These are phyloP conservation scores for Clarkia xantiana DNA, from an alignment of 345 rosid species.

Conservation along the genomic window DNA sequence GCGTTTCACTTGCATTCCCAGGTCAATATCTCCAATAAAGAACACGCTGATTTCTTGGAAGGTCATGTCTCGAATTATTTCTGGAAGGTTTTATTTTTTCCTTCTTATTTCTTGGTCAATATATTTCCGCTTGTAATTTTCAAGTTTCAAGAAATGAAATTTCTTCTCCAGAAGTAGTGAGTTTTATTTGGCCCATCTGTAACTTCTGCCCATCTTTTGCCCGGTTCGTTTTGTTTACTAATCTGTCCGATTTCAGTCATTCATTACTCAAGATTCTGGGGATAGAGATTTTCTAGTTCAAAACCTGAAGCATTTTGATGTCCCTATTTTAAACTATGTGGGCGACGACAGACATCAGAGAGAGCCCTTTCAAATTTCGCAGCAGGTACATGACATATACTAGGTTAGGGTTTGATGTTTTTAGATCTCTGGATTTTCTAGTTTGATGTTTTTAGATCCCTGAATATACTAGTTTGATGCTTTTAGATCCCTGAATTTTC, in stretches of 20 bases:
- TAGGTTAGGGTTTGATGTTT: no score
- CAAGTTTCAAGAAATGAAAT: not conserved
- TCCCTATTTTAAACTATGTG: constrained; percentile 69
- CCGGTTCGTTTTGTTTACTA: constrained; percentile 6
- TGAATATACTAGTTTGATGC: constrained; percentile 5
- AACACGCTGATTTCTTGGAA: constrained; percentile 74
- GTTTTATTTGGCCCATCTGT: not conserved
- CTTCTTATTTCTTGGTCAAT: no score
- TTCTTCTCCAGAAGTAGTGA: no score
- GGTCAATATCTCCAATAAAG: constrained; percentile 56
- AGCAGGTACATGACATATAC: constrained; percentile 33
- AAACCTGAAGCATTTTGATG: constrained; percentile 52
- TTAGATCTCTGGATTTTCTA: no score
- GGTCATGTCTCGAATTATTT: constrained; percentile 54
- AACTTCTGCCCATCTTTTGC: not conserved
- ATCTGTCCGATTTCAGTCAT: constrained; percentile 33
- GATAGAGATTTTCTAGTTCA: constrained; percentile 78
- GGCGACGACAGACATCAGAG: constrained; percentile 15
- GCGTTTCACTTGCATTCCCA: constrained; percentile 11
- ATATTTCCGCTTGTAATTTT: not conserved
- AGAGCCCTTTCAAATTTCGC: constrained; percentile 40
- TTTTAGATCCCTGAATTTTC: not conserved
- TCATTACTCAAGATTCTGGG: constrained; percentile 69
- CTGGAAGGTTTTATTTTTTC: constrained; percentile 51
- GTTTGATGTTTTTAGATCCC: no score